Base-by-base conservation (phyloP, 2,329 filamentous ascomycete genomes). In the Colletotrichum camelliae region DNA sequence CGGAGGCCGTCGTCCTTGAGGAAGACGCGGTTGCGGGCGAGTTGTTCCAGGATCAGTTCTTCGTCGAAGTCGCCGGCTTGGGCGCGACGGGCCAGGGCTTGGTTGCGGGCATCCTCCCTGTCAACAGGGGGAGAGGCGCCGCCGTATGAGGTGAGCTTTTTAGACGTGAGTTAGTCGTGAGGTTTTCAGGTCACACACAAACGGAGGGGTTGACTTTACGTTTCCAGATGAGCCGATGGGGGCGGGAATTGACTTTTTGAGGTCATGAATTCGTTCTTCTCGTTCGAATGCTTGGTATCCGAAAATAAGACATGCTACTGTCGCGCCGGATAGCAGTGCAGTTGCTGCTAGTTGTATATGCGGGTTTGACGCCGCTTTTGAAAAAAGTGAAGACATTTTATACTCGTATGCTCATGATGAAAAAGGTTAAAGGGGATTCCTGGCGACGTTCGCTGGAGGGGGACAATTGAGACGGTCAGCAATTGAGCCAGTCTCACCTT, bases 21-120 rank as follows among this genome's bases (percentile, higher is more conserved):
- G 82, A 99, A 99, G 35, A 97, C 96, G 70, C 95, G 92, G 83
- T 98, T 98, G 66, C 97, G 93, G 3, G 96, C 96, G 15, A 99
- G 91, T 84, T 99, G 97, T 86, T 99, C 97, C 62, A 98, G 90
- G 73, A 98, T 96, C 58, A 99, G 90, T 80, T 97, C 96, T 80
- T 93, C 91, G 80, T 93, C 91, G 79, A 92, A 93, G 81, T 93
- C 91, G 67, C 92, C 92, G 13, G 87, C 87, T 77, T 92, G 91
- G 1, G 92, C 92, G 21, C 91, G 88, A 39, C 87, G 86, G 2
- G 92, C 92, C 16, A 94, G 86, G 4, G 86, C 87, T 73, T 89
- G 87, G 80, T 91, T 92, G 33, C 91, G 88, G 27, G 88, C 85
- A 81, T 94, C 92, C 82, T 94, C 92, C 78, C 90, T 90, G 80